Conservation (phyloP, 2,329 filamentous ascomycete species). For the Paecilomyces fulvus region DNA sequence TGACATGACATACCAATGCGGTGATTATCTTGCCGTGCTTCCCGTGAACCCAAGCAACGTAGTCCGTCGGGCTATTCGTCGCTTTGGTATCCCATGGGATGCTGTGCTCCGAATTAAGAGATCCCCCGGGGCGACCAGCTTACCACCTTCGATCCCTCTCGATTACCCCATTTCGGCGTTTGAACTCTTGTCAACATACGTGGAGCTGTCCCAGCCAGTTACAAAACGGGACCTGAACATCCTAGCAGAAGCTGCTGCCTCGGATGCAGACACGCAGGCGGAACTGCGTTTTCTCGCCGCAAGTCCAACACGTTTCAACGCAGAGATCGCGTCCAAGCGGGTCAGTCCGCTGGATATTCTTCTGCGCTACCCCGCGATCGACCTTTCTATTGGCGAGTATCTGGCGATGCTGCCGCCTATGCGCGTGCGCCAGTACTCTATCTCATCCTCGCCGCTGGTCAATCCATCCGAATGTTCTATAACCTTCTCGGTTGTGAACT, state of each 20-base stretch:
- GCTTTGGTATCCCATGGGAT: constrained; percentile 62
- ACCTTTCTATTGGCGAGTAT: constrained; percentile 58
- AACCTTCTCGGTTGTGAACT: constrained; percentile 59
- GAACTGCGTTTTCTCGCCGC: constrained; percentile 22
- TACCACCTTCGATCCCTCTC: constrained; percentile 40
- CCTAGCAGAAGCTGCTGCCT: constrained; percentile 37
- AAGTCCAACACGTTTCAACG: constrained; percentile 33
- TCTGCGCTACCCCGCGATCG: constrained; percentile 51
- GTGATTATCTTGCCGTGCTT: constrained; percentile 68
- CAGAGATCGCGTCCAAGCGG: constrained; percentile 47
- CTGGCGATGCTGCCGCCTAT: constrained; percentile 67
- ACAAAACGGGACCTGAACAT: constrained; percentile 54
- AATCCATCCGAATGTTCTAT: constrained; percentile 52
- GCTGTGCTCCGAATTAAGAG: constrained; percentile 53
- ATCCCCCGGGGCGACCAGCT: constrained; percentile 37
- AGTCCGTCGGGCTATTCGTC: constrained; percentile 54
- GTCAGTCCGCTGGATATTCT: constrained; percentile 56
- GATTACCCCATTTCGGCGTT: constrained; percentile 50
- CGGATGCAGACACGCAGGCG: constrained; percentile 41
- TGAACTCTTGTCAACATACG: constrained; percentile 59
- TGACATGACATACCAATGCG: constrained; percentile 58
- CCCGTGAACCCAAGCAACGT: constrained; percentile 59
- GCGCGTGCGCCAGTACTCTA: constrained; percentile 70
- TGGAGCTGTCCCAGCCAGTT: constrained; percentile 64
- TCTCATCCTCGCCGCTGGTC: constrained; percentile 63